Conservation (phyloP, 2,329 filamentous ascomycete genomes). For the Raffaelea deltoideospora region DNA sequence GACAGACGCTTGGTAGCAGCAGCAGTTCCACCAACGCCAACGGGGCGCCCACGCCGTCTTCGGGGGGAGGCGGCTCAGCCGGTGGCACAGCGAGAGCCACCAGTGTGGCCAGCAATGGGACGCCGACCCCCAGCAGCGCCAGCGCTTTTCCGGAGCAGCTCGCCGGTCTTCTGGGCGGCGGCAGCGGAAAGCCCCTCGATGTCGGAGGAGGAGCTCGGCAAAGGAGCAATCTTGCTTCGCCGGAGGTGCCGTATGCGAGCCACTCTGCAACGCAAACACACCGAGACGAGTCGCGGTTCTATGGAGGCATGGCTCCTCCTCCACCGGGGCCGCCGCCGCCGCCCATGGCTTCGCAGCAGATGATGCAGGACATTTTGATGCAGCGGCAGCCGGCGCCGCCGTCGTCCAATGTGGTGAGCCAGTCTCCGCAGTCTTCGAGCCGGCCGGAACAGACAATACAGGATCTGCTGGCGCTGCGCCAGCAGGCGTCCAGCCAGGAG, state of each 20-base stretch:
- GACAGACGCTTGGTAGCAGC: conserved; percentile 24
- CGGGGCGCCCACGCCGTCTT: too few species aligned
- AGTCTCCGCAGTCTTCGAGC: conserved; percentile 22
- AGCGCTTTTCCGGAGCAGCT: neutral
- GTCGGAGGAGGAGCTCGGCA: too few species aligned
- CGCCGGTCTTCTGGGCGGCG: conserved; percentile 10
- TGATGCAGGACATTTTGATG: conserved; percentile 18
- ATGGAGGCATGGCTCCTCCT: conserved; percentile 12
- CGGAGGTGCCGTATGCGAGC: conserved; percentile 25
- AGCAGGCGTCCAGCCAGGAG: conserved; percentile 35
- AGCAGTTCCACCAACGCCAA: conserved; percentile 5
- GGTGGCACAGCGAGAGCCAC: neutral
- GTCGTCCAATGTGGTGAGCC: conserved; percentile 18
- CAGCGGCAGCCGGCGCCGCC: conserved; percentile 28
- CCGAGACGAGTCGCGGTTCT: conserved; percentile 27
- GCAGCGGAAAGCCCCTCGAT: too few species aligned
- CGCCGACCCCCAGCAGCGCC: conserved; percentile 3
- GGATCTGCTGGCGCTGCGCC: conserved; percentile 44
- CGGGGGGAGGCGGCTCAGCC: too few species aligned
- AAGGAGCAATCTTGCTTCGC: conserved; percentile 27
- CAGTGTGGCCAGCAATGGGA: conserved; percentile 2
- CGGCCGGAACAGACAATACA: conserved; percentile 46
- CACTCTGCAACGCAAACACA: conserved; percentile 24
- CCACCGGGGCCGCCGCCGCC: too few species aligned
- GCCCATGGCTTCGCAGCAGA: conserved; percentile 30